Evolutionary conservation across 768 basidiomycete genomes (phyloP).

Genomic region (Kwoniella sp.): DNA sequence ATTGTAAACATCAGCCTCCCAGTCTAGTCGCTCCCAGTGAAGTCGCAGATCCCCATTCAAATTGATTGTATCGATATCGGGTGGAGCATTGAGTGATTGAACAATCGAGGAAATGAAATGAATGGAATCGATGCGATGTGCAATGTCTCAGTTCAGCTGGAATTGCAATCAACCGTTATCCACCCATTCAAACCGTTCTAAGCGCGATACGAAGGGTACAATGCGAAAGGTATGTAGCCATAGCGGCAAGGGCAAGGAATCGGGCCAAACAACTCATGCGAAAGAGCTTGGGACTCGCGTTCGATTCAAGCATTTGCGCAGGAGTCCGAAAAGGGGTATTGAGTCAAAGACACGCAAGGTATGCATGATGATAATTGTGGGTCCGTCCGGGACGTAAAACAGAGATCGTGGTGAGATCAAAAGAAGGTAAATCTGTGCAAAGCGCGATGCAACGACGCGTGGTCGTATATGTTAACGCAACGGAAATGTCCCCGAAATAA

Average conservation of each 20-base stretch:
- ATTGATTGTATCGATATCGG: background rate
- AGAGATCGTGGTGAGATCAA: background rate
- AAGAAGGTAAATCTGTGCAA: background rate
- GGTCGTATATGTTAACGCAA: background rate
- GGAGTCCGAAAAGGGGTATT: too few species aligned
- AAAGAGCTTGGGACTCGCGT: too few species aligned
- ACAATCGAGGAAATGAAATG: background rate
- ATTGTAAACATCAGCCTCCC: constrained; percentile 10
- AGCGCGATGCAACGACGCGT: too few species aligned
- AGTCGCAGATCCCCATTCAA: constrained; percentile 10
- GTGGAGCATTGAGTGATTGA: too few species aligned
- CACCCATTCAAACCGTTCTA: background rate
- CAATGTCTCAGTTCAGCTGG: constrained; percentile 1
- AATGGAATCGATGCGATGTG: background rate
- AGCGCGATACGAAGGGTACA: background rate
- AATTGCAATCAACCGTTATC: background rate
- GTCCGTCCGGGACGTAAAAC: background rate
- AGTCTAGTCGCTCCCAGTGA: constrained; percentile 9
- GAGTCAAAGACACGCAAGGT: background rate
- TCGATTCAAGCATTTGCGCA: too few species aligned
- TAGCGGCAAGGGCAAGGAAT: too few species aligned
- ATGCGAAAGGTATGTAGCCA: too few species aligned
- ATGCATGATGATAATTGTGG: background rate
- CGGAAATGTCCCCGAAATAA: background rate
- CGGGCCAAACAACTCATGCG: too few species aligned